These are phyloP conservation scores for Chrysanthemum makinoi DNA, from an alignment of 129 eudicot genomes.

Conservation along the genomic window DNA sequence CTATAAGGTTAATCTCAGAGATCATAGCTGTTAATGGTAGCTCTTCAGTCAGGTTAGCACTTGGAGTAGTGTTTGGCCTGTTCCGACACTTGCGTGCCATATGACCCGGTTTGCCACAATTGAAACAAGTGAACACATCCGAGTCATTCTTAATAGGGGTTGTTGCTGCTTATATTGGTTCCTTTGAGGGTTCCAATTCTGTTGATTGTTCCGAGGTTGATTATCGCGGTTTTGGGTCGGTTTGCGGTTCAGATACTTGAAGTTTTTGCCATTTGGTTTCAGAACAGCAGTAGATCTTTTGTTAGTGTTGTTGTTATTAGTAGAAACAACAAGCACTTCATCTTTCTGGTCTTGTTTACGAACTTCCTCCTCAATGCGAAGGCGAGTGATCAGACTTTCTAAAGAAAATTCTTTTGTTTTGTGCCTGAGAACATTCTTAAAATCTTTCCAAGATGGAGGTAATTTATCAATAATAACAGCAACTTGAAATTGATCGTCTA, in stretches of 20 bases:
- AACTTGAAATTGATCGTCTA: neutral
- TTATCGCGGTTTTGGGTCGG: neutral
- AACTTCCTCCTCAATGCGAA: neutral
- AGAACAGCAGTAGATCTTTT: neutral
- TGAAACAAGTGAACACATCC: neutral
- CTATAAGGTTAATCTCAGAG: neutral
- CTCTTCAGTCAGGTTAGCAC: neutral
- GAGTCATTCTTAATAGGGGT: neutral
- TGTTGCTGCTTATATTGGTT: neutral
- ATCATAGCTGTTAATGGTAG: too few relatives aligned
- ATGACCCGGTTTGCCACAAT: neutral
- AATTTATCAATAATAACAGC: neutral
- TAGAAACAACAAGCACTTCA: too few relatives aligned
- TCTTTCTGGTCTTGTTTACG: too few relatives aligned
- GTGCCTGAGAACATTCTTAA: conserved; percentile 7
- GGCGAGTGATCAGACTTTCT: neutral
- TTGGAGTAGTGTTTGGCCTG: neutral
- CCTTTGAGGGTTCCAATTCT: neutral
- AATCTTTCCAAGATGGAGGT: neutral
- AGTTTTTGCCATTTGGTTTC: neutral
- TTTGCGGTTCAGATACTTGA: neutral
- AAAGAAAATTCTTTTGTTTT: neutral
- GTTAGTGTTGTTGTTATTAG: neutral
- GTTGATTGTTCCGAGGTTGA: neutral
- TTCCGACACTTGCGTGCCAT: conserved; percentile 3